Evolutionary conservation across 495 filamentous ascomycete species (phyloP).

Genomic region (Penicillium fimorum): DNA sequence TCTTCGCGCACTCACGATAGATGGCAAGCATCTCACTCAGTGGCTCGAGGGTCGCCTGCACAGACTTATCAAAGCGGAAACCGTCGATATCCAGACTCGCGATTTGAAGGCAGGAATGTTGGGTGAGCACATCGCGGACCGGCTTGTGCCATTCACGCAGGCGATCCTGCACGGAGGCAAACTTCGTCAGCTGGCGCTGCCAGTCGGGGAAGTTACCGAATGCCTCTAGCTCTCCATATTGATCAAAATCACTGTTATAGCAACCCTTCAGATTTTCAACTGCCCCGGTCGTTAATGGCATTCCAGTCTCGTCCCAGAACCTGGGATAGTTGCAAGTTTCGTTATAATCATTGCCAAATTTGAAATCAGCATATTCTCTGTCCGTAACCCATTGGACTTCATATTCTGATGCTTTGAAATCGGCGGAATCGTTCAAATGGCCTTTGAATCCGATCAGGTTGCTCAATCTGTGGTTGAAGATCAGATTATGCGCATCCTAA

Average conservation of each 20-base stretch:
- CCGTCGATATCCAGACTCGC: slow-evolving; percentile 49
- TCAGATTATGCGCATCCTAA: not conserved
- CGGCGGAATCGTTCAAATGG: slow-evolving; percentile 42
- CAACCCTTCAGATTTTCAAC: slow-evolving; percentile 32
- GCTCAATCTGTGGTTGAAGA: slow-evolving; percentile 32
- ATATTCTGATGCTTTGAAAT: slow-evolving; percentile 43
- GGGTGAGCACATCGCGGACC: slow-evolving; percentile 32
- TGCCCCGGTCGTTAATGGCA: slow-evolving; percentile 29
- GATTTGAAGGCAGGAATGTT: slow-evolving; percentile 39
- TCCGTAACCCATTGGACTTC: slow-evolving; percentile 43
- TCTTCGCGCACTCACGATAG: slow-evolving; percentile 41
- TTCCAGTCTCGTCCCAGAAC: slow-evolving; percentile 44
- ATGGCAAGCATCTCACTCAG: slow-evolving; percentile 41
- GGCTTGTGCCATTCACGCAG: slow-evolving; percentile 41
- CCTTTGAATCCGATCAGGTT: slow-evolving; percentile 49
- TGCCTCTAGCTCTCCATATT: slow-evolving; percentile 44
- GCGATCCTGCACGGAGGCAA: slow-evolving; percentile 44
- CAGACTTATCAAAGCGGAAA: slow-evolving; percentile 50
- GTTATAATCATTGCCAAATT: slow-evolving; percentile 31
- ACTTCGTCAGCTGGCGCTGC: slow-evolving; percentile 39
- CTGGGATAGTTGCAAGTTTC: slow-evolving; percentile 36
- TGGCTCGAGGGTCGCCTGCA: slow-evolving; percentile 46
- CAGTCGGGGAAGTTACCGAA: slow-evolving; percentile 46
- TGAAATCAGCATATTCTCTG: slow-evolving; percentile 42
- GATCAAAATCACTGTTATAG: slow-evolving; percentile 41